Base-by-base conservation (phyloP, 257 asterid species). In the Nicotiana sylvestris region DNA sequence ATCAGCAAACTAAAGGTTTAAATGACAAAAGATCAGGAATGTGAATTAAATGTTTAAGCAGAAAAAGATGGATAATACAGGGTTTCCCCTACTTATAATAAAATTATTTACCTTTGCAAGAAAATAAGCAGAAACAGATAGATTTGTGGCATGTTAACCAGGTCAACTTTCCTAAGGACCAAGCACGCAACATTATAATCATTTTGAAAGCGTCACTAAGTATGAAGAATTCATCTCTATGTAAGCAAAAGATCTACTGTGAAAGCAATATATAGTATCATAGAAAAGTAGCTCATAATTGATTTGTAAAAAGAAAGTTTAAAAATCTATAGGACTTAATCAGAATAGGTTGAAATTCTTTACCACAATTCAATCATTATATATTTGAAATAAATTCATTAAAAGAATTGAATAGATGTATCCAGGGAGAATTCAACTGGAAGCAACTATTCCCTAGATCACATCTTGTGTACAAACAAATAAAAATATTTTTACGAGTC, bases 1-100 rank as follows among this genome's bases (percentile, higher is more conserved):
- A 79, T 74, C 17, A 49, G 82, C 62, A 74, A 76, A 21, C 58
- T 35, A 64, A 35, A 39, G 13, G 43, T 37, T 78, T 15, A 37
- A 53, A 80, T 66, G 46, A 76, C 78, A 70, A 53, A 67, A 82
- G 84, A 60, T 30, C 65, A 84, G 66, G 49, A 61, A 80, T 12
- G 29, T 70, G 56, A 37, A 43, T 32, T 62, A 84, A 39, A 29
- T 12, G 55, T 72, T 65, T 56, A 66, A 81, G 83, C 55, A 81
- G 76, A 81, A 51, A 49, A 53, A 46, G 53, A 81, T 17, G 55
- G 58, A 65, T 65, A 79, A 43, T 43, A 43, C 10, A 43, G 51
- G 51, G 3, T 43, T 43, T 43, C 51, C 51, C 51, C 12, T 9
- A 43, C 51, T 43, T 43, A 9, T 2, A 8, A 43, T 43, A 43